A percentile compares a stretch with the other conserved stretches of the same genome.
phyloP scores from a whole-genome alignment of 2,329 filamentous ascomycete genomes.

The Conoideocrella luteorostrata region DNA sequence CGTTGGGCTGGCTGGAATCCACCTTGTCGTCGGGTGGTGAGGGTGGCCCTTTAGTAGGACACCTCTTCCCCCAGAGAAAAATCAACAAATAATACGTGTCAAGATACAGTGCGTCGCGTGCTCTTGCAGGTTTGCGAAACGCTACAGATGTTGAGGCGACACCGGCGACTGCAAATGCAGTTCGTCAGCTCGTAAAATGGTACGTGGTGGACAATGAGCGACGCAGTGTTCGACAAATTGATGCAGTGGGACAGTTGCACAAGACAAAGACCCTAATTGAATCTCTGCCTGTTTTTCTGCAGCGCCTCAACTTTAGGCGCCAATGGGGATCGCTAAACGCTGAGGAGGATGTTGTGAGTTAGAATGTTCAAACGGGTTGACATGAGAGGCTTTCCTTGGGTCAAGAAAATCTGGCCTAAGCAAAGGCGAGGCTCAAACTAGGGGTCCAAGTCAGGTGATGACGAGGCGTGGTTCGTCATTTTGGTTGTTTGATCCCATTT shows the following conservation, averaged over 20 bases:
- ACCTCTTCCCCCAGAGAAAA: too few species aligned
- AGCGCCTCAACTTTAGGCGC: background rate
- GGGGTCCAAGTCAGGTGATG: constrained; percentile 11
- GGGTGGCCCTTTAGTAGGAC: constrained; percentile 29
- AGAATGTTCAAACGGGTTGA: background rate
- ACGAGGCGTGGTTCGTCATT: background rate
- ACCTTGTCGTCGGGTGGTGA: constrained; percentile 45
- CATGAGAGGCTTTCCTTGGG: background rate
- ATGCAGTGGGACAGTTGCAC: background rate
- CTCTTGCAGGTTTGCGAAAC: background rate
- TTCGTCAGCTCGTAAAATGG: background rate
- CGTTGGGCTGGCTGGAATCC: constrained; percentile 51
- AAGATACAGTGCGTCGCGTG: background rate
- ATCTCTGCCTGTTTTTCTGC: background rate
- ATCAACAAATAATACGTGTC: background rate
- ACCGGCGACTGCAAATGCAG: constrained; percentile 1
- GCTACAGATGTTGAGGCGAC: background rate
- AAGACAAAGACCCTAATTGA: background rate
- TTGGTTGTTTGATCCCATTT: too few species aligned
- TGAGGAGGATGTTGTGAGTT: background rate
- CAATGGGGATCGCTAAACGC: background rate
- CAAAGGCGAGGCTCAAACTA: background rate
- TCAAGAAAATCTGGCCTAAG: constrained; percentile 1
- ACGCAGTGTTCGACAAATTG: background rate
- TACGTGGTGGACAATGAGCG: background rate